Conservation (phyloP, 2,329 filamentous ascomycete genomes). For the Aspergillus proliferans region DNA sequence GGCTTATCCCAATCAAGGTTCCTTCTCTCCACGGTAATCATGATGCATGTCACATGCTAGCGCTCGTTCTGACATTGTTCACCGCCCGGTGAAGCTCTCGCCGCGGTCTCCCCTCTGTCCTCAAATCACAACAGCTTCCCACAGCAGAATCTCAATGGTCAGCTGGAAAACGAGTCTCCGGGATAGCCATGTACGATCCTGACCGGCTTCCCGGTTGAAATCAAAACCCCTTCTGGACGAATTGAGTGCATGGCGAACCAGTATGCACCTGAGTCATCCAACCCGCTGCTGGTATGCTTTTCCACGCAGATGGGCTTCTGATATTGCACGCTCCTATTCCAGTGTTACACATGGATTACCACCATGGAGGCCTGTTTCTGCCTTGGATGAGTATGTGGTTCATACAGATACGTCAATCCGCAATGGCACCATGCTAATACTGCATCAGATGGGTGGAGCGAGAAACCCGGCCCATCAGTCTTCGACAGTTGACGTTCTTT, state of each 20-base stretch:
- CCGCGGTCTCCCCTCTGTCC: neutral
- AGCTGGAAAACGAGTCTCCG: neutral
- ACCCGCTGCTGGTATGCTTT: conserved; percentile 27
- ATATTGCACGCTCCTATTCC: conserved; percentile 21
- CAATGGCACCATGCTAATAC: conserved; percentile 10
- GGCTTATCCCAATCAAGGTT: no score
- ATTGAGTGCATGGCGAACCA: conserved; percentile 26
- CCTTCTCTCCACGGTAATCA: neutral
- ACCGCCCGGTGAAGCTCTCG: conserved; percentile 9
- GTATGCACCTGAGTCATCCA: conserved; percentile 31
- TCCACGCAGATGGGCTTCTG: conserved; percentile 15
- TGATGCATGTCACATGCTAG: conserved; percentile 11
- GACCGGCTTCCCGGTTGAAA: conserved; percentile 6
- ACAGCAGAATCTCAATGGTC: neutral
- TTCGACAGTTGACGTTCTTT: conserved; percentile 95
- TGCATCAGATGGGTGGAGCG: conserved; percentile 75
- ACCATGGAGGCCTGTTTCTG: conserved; percentile 53
- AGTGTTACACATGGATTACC: conserved; percentile 35
- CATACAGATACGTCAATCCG: conserved; percentile 3
- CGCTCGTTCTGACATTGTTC: conserved; percentile 6
- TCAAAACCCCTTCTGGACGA: neutral
- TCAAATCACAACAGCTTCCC: neutral
- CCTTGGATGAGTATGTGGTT: conserved; percentile 52
- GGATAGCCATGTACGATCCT: conserved; percentile 14
- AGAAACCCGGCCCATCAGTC: conserved; percentile 88